phyloP scores from a whole-genome alignment of 345 rosid species.

The Aquilaria yunnanensis region DNA sequence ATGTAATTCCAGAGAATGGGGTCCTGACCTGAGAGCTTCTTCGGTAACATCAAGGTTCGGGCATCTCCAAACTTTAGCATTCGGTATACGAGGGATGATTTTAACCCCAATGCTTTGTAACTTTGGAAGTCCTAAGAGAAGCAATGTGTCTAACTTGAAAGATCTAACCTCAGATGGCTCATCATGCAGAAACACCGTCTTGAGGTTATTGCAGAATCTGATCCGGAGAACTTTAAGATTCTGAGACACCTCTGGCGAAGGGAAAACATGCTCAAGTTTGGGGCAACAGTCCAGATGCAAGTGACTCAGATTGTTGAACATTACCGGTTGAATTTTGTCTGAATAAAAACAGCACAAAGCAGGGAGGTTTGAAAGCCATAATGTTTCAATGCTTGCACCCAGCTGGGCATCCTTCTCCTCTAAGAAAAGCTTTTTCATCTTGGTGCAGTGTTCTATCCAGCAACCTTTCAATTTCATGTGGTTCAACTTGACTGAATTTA shows the following conservation, averaged over 20 bases:
- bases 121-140: constrained; percentile 34
- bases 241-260: constrained; percentile 17
- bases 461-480: constrained; percentile 26
- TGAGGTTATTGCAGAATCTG: constrained; percentile 35
- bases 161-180: neutral
- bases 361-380: constrained; percentile 34
- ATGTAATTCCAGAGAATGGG: no score
- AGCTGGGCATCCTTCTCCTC: constrained; percentile 17
- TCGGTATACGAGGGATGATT: no score
- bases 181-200: constrained; percentile 12
- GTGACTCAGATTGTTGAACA: constrained; percentile 26
- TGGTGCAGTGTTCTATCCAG: constrained; percentile 28
- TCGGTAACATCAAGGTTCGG: no score
- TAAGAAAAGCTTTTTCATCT: constrained; percentile 20
- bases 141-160: constrained; percentile 16
- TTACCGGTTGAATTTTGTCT: neutral
- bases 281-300: constrained; percentile 40
- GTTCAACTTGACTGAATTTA: constrained; percentile 15
- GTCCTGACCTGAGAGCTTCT: no score
- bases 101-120: constrained; percentile 19
- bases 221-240: constrained; percentile 27
- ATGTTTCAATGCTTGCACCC: constrained; percentile 21
- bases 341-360: constrained; percentile 18
- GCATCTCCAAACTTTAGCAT: no score
- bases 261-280: constrained; percentile 20